Percentiles rank a stretch among this genome's conserved stretches.
Conservation (phyloP, 768 basidiomycete species). For the Amylocystis lapponica region DNA sequence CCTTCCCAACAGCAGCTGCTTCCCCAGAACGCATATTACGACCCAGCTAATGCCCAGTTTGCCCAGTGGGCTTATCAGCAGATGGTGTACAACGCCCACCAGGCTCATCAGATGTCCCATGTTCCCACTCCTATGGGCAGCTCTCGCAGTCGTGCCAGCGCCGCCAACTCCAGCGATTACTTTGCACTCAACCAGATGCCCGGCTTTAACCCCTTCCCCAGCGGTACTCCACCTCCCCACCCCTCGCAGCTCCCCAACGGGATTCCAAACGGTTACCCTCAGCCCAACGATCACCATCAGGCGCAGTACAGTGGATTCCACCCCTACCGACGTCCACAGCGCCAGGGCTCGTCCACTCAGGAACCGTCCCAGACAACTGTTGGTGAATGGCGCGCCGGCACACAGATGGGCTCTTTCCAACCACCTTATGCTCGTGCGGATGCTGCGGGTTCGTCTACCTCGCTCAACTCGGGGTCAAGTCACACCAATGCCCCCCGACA, state of each 20-base stretch:
- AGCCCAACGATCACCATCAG: slow-evolving; percentile 27
- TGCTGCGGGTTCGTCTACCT: slow-evolving; percentile 74
- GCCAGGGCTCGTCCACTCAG: slow-evolving; percentile 25
- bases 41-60: slow-evolving; percentile 72
- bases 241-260: slow-evolving; percentile 38
- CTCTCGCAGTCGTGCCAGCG: slow-evolving; percentile 35
- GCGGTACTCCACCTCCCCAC: slow-evolving; percentile 64
- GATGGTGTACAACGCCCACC: slow-evolving; percentile 72
- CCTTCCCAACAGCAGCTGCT: slow-evolving; percentile 34
- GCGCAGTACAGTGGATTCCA: slow-evolving; percentile 60
- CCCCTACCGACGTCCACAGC: slow-evolving; percentile 66
- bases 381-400: slow-evolving; percentile 43
- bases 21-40: slow-evolving; percentile 58
- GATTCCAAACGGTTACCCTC: slow-evolving; percentile 37
- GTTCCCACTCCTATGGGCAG: slow-evolving; percentile 18
- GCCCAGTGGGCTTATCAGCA: slow-evolving; percentile 90
- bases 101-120: slow-evolving; percentile 41
- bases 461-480: slow-evolving; percentile 59
- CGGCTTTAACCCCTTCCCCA: slow-evolving; percentile 60
- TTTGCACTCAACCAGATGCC: slow-evolving; percentile 50
- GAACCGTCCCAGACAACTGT: slow-evolving; percentile 16
- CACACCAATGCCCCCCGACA: slow-evolving; percentile 47
- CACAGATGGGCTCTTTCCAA: slow-evolving; percentile 41
- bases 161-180: slow-evolving; percentile 44
- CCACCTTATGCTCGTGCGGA: slow-evolving; percentile 79